Base-by-base conservation (phyloP, 352 stramenopile species). In the Phytophthora hybrid region DNA sequence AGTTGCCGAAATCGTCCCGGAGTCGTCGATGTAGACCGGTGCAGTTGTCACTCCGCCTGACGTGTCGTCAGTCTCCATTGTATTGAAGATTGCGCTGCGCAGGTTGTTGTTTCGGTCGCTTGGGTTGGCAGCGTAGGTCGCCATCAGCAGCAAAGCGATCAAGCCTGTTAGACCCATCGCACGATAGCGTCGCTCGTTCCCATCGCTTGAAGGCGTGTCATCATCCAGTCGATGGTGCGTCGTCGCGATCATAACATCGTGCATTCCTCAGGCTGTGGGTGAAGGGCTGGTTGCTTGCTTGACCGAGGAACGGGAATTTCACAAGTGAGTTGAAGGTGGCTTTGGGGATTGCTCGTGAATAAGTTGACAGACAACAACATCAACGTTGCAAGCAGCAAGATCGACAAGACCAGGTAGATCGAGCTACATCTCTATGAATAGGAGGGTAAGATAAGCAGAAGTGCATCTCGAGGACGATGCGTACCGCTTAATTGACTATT, bases 181-280 rank as follows among this genome's bases (percentile, higher is more conserved):
- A 18, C 72, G 72, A 66, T 73, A 52, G 26, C 67, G 68, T 29
- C 58, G 51, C 13, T 76, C 23, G 26, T 19, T 51, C 0, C 23
- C 41, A 23, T 49, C 29, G 13, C 29, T 46, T 21, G 41, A 23
- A 46, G 63, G 18, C 9, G 67, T 47, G 16, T n/a, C 41, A 14
- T 49, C 18, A n/a, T 79, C 67, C 39, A 79, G 29, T 9, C 63
- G 72, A 52, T 79, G 72, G 41, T 79, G 72, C n/a, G 29, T 54
- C 23, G 60, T 68, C 19, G 56, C 16, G 1, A 47, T 62, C 57
- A 73, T 66, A 5, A 79, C 21, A 52, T 66, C 58, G 61, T 65
- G 66, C 66, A 78, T 78, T 59, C 39, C 57, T 66, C 37, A 53
- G 39, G 47, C 39, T 14, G 41, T 51, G 16, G 19, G 5, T 16